Conservation (phyloP, 2,329 filamentous ascomycete species). For the Fusarium euwallaceae region DNA sequence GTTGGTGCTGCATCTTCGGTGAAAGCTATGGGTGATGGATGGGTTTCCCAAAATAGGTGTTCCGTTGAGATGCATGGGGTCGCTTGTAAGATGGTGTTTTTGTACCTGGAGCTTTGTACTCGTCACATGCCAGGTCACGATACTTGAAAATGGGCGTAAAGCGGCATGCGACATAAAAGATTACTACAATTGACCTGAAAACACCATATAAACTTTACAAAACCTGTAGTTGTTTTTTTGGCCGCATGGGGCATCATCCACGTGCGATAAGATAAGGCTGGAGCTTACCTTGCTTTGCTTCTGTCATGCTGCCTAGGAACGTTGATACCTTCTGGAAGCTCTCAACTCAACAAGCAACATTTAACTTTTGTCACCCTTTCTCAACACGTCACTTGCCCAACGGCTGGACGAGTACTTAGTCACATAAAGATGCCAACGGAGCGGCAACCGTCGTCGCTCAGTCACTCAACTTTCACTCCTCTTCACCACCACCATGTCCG, state of each 20-base stretch:
- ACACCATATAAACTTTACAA: neutral
- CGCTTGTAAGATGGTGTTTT: neutral
- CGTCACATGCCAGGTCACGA: slow-evolving; percentile 45
- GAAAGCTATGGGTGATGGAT: neutral
- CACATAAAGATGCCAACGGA: slow-evolving; percentile 36
- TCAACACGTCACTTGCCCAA: slow-evolving; percentile 1
- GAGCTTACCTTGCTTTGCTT: slow-evolving; percentile 22
- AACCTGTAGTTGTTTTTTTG: neutral
- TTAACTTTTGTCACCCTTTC: slow-evolving; percentile 5
- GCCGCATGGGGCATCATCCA: slow-evolving; percentile 27
- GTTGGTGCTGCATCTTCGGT: neutral
- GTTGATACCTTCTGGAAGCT: slow-evolving; percentile 11
- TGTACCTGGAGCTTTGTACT: neutral
- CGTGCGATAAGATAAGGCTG: slow-evolving; percentile 52
- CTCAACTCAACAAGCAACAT: slow-evolving; percentile 23
- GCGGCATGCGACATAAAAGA: neutral
- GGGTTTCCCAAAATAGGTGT: slow-evolving; percentile 6
- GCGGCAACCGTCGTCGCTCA: slow-evolving; percentile 28
- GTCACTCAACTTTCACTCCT: slow-evolving; percentile 7
- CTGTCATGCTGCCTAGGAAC: slow-evolving; percentile 39
- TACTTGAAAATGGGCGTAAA: slow-evolving; percentile 1
- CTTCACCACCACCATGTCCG: slow-evolving; percentile 38
- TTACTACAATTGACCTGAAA: neutral
- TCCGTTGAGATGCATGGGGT: neutral
- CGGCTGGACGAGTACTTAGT: slow-evolving; percentile 9